Base-by-base conservation (phyloP, 2,329 filamentous ascomycete species). In the Triangularia verruculosa region DNA sequence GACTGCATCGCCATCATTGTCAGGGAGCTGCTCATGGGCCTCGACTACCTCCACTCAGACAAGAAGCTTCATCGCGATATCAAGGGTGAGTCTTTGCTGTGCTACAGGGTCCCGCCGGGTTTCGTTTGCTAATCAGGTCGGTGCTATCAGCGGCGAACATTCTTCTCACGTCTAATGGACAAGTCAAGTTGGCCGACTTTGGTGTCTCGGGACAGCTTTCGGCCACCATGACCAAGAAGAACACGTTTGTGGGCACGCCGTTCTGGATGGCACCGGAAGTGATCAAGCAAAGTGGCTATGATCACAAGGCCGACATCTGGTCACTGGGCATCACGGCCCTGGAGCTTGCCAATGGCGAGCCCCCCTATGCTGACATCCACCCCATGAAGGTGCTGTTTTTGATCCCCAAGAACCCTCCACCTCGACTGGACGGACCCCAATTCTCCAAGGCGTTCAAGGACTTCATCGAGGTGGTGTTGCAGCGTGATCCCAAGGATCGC, bases 231-330 rank as follows among this genome's bases (percentile, higher is more conserved):
- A 97, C 94, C 67, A 98, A 98, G 83, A 98, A 98, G 80, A 98
- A 98, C 75, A 98, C 94, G 0, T 99, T 98, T 76, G 94, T 99
- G 30, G 95, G 95, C 32, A 98, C 94, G 0, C 94, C 95, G 1
- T 99, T 98, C 75, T 99, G 95, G 95, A 99, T 99, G 94, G 94
- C 95, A 2, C 94, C 94, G 11, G 94, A 99, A 78, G 94, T 98
- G 61, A 99, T 99, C 77, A 97, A 97, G 79, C 94, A 99, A 76
- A 96, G 93, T 63, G 94, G 94, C 57, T 97, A 98, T 79, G 94
- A 97, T 76, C 92, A 96, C 79, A 97, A 97, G 79, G 94, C 94
- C 53, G 94, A 98, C 74, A 97, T 98, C 64, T 98, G 94, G 94
- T 97, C 94, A 1, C 81, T 97, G 17, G 94, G 94, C 43, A 97